Evolutionary conservation across 2,329 filamentous ascomycete species (phyloP), one percentile per base, ranked within the genome.

Genomic region (Huntiella bhutanensis): DNA sequence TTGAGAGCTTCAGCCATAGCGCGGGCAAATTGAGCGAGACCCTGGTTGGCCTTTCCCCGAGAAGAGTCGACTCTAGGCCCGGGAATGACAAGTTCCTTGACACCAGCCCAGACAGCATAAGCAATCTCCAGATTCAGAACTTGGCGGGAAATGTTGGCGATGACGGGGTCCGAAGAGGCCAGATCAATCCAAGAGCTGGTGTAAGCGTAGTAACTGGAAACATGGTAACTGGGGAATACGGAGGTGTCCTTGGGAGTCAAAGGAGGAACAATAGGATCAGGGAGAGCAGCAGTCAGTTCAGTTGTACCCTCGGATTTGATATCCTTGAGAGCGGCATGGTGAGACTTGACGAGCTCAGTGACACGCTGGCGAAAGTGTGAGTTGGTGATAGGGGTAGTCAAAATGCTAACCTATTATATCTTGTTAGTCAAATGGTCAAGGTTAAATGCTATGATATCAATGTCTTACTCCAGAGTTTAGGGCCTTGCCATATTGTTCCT

Each of bases 181-280:
- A 96, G 65, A 58, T 96, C 87, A 53, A 94, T 88, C 88, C 88
- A 96, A 4, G 84, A 74, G 60, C 86, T 94, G n/a, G 77, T 76
- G 49, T 81, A 79, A 11, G 77, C 83, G 42, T 92, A 71, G 49
- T 91, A 68, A 45, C 86, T 82, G 52, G 77, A 76, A 51, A 86
- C 75, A 51, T 71, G 71, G 11, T 74, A 69, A 48, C 71, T 72
- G 4, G 82, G 82, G 42, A 75, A 75, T 46, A 91, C 65, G 15
- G 71, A 75, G 0, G 85, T 87, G 58, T 95, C 87, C 51, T 82
- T 73, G 8, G 85, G 80, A 1, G 79, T 82, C 52, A 98, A 65
- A 37, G 86, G 77, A 8, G 71, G 71, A 28, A 77, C 67, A 43
- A 74, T 72, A 12, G 73, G 76, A 51, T 70, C 70, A 38, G 70